Evolutionary conservation across 257 asterid species (phyloP).

Genomic region (Gentiana straminea): DNA sequence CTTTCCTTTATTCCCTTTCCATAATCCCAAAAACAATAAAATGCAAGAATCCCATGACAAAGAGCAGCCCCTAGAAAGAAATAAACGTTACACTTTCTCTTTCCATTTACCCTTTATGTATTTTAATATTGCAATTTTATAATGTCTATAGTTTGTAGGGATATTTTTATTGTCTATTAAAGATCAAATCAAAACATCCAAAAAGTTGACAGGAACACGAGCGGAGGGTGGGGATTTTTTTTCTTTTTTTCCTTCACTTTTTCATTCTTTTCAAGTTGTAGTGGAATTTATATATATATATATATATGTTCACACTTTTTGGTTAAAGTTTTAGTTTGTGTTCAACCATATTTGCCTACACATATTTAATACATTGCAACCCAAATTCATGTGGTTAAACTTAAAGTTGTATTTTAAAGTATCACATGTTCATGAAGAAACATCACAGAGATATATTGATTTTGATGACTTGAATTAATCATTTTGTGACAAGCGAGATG

Average conservation of each 20-base stretch:
- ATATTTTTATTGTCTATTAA: too few species aligned
- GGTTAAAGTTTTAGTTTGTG: too few species aligned
- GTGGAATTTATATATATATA: neutral
- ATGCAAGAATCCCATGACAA: conserved; percentile 12
- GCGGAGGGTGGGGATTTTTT: neutral
- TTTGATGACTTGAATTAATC: too few species aligned
- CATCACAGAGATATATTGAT: too few species aligned
- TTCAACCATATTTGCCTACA: too few species aligned
- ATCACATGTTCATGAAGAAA: too few species aligned
- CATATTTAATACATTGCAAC: conserved; percentile 4
- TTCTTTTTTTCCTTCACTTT: conserved; percentile 1
- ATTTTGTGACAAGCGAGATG: too few species aligned
- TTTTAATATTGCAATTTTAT: conserved; percentile 5
- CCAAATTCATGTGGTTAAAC: conserved; percentile 13
- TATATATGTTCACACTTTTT: conserved; percentile 16
- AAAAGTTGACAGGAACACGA: conserved; percentile 22
- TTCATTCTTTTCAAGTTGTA: neutral
- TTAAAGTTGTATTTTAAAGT: too few species aligned
- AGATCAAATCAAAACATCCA: neutral
- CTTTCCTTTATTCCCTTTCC: conserved; percentile 22
- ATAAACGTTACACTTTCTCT: conserved; percentile 8
- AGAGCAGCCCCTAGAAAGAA: neutral
- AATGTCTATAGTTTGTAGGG: too few species aligned
- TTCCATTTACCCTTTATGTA: conserved; percentile 12
- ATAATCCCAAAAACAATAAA: conserved; percentile 5